Evolutionary conservation across 371 early-diverging fungal species (phyloP).

Genomic region (Nematocida parisii): DNA sequence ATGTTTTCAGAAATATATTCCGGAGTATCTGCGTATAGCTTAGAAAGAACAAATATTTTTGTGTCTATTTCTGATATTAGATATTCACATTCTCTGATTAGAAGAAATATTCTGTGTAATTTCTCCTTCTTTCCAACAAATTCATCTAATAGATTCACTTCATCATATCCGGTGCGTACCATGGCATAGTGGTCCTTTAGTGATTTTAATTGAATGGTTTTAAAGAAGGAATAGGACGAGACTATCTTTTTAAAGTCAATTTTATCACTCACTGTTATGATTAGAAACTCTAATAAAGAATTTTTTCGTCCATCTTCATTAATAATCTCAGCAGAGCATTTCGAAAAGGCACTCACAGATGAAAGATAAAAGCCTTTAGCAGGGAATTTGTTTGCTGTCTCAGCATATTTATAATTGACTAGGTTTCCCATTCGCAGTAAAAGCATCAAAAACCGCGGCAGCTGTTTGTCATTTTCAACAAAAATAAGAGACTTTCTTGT

Average conservation of each 20-base stretch:
- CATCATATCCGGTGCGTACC: conserved; percentile 32
- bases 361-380: conserved; percentile 28
- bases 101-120: neutral
- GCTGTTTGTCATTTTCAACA: conserved; percentile 11
- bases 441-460: conserved; percentile 20
- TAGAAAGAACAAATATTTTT: neutral
- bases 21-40: conserved; percentile 33
- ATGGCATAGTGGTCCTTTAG: conserved; percentile 30
- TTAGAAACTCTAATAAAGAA: conserved; percentile 36
- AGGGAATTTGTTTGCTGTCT: neutral
- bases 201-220: conserved; percentile 1
- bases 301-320: conserved; percentile 2
- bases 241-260: conserved; percentile 37
- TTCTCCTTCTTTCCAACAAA: conserved; percentile 34
- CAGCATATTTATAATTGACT: conserved; percentile 47
- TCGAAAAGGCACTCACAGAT: conserved; percentile 18
- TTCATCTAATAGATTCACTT: neutral
- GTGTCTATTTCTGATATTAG: neutral
- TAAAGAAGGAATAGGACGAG: neutral
- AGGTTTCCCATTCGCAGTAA: conserved; percentile 26
- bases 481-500: neutral
- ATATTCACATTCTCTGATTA: conserved; percentile 2
- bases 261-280: neutral
- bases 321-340: neutral
- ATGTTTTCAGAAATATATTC: conserved; percentile 27